Base-by-base conservation (phyloP, 371 early-diverging fungal species). In the Mortierella sp. region DNA sequence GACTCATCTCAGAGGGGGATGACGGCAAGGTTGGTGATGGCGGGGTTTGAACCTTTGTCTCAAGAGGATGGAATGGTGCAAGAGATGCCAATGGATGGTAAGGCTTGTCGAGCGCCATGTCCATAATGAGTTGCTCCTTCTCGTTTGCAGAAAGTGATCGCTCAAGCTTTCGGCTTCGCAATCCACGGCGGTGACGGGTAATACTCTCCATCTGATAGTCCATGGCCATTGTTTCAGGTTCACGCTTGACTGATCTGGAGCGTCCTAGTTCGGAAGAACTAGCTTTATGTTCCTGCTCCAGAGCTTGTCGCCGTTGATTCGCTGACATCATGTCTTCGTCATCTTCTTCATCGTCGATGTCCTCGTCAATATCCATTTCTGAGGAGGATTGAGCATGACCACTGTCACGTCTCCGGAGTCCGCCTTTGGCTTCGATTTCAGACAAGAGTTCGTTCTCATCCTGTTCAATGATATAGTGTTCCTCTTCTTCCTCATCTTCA, bases 371-470 rank as follows among this genome's bases (percentile, higher is more conserved):
- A 49, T 79, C 80, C 80, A 79, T 79, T 24, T 79, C 80, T 8
- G 80, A 79, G 0, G 80, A 74, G 0, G 80, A 79, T 20, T 79
- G 75, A 20, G 70, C 75, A 58, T 79, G 80, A 1, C 80, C 80
- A 30, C 80, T 79, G 10, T 79, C 80, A 5, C 80, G 75, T 60
- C 80, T 47, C 20, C 72, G 68, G n/a, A 79, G 80, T n/a, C 80
- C 80, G 0, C 80, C 80, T 30, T 74, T 79, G 30, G 80, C 75
- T 39, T 74, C 75, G 26, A 79, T 79, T 59, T 79, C 75, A 28
- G 66, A 64, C 57, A 74, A 40, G 10, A 74, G 61, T 40, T 74
- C 75, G 10, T 66, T 43, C 26, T 68, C 68, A 49, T 79, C 68
- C 20, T 45, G 62, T 6, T 68, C 80, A 14, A 61, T 40, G 58